Base-by-base conservation (phyloP, 345 rosid genomes). In the Eucalyptus erythrocorys region DNA sequence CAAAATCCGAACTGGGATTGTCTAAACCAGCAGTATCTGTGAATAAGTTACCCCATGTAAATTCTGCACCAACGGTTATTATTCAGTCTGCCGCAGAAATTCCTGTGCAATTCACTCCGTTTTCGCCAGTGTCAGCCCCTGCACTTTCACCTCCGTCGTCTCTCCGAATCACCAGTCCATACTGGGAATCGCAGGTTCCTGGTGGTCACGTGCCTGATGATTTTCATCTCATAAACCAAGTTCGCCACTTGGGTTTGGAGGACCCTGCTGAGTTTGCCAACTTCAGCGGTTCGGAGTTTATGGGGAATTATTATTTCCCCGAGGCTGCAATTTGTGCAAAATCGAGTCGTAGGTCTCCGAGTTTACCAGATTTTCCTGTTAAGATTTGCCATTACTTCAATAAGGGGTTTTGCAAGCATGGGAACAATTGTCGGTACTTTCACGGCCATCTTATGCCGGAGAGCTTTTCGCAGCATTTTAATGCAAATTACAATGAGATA, bases 391-490 rank as follows among this genome's bases (percentile, higher is more conserved):
- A 95, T 91, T 98, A 96, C 95, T 97, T 94, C 89, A 94, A 24
- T 87, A 98, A 95, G 89, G 99, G 99, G 19, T 95, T 91, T 71
- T 98, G 99, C 88, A 98, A 97, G 91, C 99, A 98, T 10, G 99
- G 99, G 30, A 93, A 86, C 89, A 96, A 93, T 81, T 98, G 99
- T 88, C 92, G 98, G 91, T 98, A 94, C 87, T 95, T 94, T 90
- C 99, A 98, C 87, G 96, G 94, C 26, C 89, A 94, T 87, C 93
- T 94, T 2, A 91, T 90, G 88, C 89, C 92, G 13, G 98, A 95
- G 61, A 93, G 91, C 88, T 94, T 95, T 88, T 85, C 93, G 21
- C 96, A 93, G 90, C 89, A 92, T 90, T 94, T 93, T 85, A 90
- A 90, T 89, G 87, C 90, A 4, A 93, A 79, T 90, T 88, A 90